Evolutionary conservation across 306 rosid genomes (phyloP).

Genomic region (Oemleria cerasiformis): DNA sequence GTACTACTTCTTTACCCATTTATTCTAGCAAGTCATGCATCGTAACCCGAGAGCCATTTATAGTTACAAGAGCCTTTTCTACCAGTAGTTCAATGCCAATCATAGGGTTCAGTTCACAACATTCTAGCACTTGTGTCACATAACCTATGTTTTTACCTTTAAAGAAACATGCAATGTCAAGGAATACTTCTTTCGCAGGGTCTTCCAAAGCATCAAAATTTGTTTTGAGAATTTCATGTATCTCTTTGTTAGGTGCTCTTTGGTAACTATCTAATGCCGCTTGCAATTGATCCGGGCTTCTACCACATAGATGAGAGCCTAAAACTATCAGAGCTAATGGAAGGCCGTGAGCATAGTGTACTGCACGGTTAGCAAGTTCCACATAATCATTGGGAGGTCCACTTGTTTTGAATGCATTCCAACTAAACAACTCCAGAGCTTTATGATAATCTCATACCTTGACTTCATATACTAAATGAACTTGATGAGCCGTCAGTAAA

Average conservation of each 20-base stretch:
- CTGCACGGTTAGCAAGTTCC: not conserved
- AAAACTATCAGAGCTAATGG: conserved; percentile 42
- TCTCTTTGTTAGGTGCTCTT: conserved; percentile 23
- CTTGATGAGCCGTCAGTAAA: not conserved
- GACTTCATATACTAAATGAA: not conserved
- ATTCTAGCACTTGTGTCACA: conserved; percentile 29
- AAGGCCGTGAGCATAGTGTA: not conserved
- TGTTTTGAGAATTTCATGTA: conserved; percentile 30
- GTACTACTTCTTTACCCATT: conserved; percentile 35
- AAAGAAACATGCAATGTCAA: conserved; percentile 41
- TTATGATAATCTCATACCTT: not conserved
- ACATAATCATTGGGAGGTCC: not conserved
- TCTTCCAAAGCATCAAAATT: conserved; percentile 32
- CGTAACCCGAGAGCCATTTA: not conserved
- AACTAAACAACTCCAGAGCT: not conserved
- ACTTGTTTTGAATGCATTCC: not conserved
- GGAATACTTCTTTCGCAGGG: conserved; percentile 14
- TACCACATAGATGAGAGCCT: conserved; percentile 34
- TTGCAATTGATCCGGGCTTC: conserved; percentile 7
- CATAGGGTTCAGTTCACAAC: conserved; percentile 22
- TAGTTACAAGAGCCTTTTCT: conserved; percentile 22
- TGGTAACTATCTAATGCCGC: not conserved
- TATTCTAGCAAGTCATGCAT: conserved; percentile 42
- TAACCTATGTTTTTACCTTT: not conserved
- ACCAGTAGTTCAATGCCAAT: conserved; percentile 19